Evolutionary conservation across 2,329 filamentous ascomycete genomes (phyloP).

Genomic region (Colletotrichum lini): DNA sequence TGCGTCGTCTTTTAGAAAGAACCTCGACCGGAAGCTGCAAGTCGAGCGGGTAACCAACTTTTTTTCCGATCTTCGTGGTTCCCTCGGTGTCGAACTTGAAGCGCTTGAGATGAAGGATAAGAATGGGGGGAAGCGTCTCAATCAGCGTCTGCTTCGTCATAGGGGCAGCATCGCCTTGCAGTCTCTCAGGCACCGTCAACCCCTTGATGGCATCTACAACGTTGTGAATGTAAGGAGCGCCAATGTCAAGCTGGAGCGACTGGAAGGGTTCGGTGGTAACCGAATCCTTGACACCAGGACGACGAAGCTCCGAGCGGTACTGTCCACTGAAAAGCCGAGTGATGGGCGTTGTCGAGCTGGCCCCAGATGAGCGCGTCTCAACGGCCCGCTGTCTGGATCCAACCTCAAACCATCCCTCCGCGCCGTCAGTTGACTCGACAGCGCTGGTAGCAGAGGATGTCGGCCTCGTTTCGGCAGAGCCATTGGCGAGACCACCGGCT

Average conservation of each 20-base stretch:
- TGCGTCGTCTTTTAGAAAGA: slow-evolving; percentile 82
- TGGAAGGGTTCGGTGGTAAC: slow-evolving; percentile 96
- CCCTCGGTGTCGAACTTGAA: slow-evolving; percentile 95
- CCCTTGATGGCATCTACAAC: slow-evolving; percentile 92
- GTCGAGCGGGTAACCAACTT: slow-evolving; percentile 94
- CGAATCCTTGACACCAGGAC: slow-evolving; percentile 89
- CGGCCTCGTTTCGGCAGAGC: slow-evolving; percentile 47
- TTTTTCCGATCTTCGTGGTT: slow-evolving; percentile 99
- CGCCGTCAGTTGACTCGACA: slow-evolving; percentile 51
- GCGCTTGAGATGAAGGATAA: slow-evolving; percentile 95
- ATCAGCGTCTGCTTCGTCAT: slow-evolving; percentile 93
- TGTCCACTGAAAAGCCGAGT: slow-evolving; percentile 96
- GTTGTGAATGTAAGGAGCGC: slow-evolving; percentile 86
- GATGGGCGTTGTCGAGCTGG: slow-evolving; percentile 82
- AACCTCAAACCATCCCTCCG: slow-evolving; percentile 92
- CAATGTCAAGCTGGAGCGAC: slow-evolving; percentile 94
- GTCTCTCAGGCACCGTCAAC: slow-evolving; percentile 84
- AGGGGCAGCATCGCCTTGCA: slow-evolving; percentile 85
- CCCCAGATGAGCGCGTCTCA: slow-evolving; percentile 87
- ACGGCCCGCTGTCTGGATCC: slow-evolving; percentile 91
- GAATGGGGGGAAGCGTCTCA: slow-evolving; percentile 88
- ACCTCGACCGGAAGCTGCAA: slow-evolving; percentile 94
- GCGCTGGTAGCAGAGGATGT: slow-evolving; percentile 47
- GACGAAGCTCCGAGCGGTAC: slow-evolving; percentile 88
- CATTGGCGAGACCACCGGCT: slow-evolving; percentile 39